Evolutionary conservation across 2,329 filamentous ascomycete species (phyloP), one percentile per base, ranked within the genome.

Genomic region (Aschersonia sp.): DNA sequence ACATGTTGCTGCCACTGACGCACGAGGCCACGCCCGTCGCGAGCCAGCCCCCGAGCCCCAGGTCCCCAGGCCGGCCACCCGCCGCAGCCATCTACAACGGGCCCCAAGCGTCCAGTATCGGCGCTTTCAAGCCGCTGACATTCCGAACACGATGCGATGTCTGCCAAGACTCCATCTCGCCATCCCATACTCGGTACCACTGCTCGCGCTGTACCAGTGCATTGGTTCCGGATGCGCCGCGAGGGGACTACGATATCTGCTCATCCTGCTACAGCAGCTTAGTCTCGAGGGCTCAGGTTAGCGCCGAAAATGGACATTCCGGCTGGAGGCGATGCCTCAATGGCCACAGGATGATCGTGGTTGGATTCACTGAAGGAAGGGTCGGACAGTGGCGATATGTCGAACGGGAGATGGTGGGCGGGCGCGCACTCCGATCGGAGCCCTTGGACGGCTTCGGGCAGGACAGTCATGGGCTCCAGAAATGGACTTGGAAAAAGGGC

Each of bases 231-330:
- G 69, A 75, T 32, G 66, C 70, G 5, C 58, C 66, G 30, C 64
- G 66, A 0, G 88, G 88, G n/a, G 84, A 94, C 61, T 94, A 92
- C 62, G 87, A 95, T 55, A 77, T 95, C 44, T 95, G 89, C 65
- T 72, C 72, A 14, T 69, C 73, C 4, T 95, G 89, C 69, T 95
- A 95, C 62, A 67, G 74, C 45, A 75, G 74, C 44, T 71, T 89
- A 6, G 74, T 84, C 2, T 65, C 70, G 2, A 73, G 73, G 0
- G 74, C 76, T 7, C 78, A 77, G 43, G 81, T 95, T 51, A 80
- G 77, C 48, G 67, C 70, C 14, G 83, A 89, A 51, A 88, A 95
- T 53, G 88, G 89, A 0, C 72, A 79, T 5, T 73, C 72, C 9
- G 89, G 89, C 4, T 95, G 90, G 90, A 75, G 88, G 9, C 75